These are phyloP conservation scores for Zygosaccharomyces rouxii DNA, from an alignment of 805 yeast genomes.

Conservation along the genomic window DNA sequence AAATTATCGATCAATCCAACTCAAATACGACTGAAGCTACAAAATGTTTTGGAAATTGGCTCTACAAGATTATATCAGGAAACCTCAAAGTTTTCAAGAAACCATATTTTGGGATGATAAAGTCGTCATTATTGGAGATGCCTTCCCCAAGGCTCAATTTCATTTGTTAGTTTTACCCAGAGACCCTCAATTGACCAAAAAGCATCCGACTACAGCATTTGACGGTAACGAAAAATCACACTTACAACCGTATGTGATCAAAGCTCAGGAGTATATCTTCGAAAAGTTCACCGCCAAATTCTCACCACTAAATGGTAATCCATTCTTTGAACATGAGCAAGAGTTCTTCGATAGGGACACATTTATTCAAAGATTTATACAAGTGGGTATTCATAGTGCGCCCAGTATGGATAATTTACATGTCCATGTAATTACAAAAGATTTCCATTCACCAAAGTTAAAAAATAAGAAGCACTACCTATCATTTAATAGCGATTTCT, in stretches of 20 bases:
- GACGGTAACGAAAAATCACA: conserved; percentile 35
- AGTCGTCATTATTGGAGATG: conserved; percentile 55
- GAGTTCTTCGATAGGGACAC: conserved; percentile 15
- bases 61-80: conserved; percentile 44
- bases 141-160: conserved; percentile 56
- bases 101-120: conserved; percentile 49
- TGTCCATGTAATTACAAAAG: conserved; percentile 66
- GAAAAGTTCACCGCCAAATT: conserved; percentile 18
- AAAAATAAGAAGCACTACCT: conserved; percentile 65
- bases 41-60: conserved; percentile 48
- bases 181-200: conserved; percentile 36
- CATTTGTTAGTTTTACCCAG: conserved; percentile 64
- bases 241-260: conserved; percentile 34
- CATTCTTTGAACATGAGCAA: conserved; percentile 16
- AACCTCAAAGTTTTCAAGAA: conserved; percentile 40
- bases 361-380: conserved; percentile 33
- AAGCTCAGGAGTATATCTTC: conserved; percentile 31
- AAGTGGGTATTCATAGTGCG: conserved; percentile 61
- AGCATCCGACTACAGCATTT: conserved; percentile 50
- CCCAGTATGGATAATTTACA: conserved; percentile 72
- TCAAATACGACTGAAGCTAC: background rate
- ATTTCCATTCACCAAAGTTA: conserved; percentile 49
- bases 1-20: background rate
- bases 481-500: conserved; percentile 64
- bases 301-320: conserved; percentile 11